Conservation (phyloP, 202 grass and related monocot genomes). For the Schoenoplectus triqueter region DNA sequence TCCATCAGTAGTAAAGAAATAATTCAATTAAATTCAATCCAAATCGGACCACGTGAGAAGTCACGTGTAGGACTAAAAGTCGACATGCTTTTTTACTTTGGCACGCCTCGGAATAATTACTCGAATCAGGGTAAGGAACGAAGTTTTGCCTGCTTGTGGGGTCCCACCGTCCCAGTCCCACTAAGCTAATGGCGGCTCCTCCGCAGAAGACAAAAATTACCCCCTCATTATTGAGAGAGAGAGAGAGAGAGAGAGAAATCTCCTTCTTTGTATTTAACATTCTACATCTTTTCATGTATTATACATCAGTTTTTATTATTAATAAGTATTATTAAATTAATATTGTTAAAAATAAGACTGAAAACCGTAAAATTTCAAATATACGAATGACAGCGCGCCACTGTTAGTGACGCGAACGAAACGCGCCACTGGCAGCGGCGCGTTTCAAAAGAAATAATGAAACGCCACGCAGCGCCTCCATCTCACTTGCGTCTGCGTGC, state of each 20-base stretch:
- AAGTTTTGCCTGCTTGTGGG: neutral
- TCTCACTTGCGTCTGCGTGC: too few relatives aligned
- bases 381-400: too few relatives aligned
- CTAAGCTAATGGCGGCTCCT: neutral
- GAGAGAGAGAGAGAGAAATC: neutral
- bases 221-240: neutral
- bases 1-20: constrained; percentile 10
- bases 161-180: neutral
- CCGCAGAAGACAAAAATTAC: constrained; percentile 32
- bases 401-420: too few relatives aligned
- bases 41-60: neutral
- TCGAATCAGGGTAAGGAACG: neutral
- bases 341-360: too few relatives aligned
- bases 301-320: too few relatives aligned
- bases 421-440: too few relatives aligned
- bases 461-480: too few relatives aligned
- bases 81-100: constrained; percentile 26
- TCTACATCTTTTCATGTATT: neutral
- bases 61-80: constrained; percentile 27
- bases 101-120: constrained; percentile 38
- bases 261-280: neutral
- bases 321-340: too few relatives aligned
- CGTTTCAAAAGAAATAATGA: too few relatives aligned
- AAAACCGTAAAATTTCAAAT: too few relatives aligned
- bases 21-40: constrained; percentile 3